phyloP scores from a whole-genome alignment of 2,329 filamentous ascomycete species.

The Cladosporium halotolerans region DNA sequence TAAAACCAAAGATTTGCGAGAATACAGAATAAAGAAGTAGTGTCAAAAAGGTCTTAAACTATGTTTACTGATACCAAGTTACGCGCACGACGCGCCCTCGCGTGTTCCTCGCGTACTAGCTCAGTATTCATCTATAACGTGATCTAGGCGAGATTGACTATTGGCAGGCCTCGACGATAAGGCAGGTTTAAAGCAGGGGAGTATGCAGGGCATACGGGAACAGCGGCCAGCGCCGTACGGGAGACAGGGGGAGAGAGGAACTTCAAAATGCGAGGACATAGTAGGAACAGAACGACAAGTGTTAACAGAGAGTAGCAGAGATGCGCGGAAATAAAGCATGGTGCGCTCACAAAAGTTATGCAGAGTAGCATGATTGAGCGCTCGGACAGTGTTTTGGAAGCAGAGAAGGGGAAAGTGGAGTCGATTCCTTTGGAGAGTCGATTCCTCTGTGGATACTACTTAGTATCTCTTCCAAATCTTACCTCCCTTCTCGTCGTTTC shows the following conservation, averaged over 20 bases:
- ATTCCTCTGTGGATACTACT: no score
- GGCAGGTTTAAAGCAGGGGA: neutral
- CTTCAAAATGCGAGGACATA: neutral
- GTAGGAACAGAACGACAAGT: neutral
- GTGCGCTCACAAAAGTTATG: neutral
- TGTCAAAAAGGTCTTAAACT: neutral
- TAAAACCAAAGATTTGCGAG: neutral
- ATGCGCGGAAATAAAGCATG: neutral
- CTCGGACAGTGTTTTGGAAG: neutral
- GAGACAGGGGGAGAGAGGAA: neutral
- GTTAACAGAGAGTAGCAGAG: neutral
- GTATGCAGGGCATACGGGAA: neutral
- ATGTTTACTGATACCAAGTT: neutral
- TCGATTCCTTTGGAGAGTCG: constrained; percentile 4
- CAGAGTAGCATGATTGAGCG: neutral
- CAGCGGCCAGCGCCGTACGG: neutral
- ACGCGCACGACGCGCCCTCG: neutral
- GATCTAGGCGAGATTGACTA: neutral
- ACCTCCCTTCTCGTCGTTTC: no score
- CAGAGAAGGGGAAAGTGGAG: neutral
- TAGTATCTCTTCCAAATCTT: no score
- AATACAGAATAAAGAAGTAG: neutral
- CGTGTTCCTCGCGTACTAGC: neutral
- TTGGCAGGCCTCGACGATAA: neutral
- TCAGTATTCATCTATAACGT: neutral